Percentiles rank a stretch among this genome's conserved stretches.
Evolutionary conservation across 371 early-diverging fungal genomes (phyloP).

Genomic region (Mortierella sp.): DNA sequence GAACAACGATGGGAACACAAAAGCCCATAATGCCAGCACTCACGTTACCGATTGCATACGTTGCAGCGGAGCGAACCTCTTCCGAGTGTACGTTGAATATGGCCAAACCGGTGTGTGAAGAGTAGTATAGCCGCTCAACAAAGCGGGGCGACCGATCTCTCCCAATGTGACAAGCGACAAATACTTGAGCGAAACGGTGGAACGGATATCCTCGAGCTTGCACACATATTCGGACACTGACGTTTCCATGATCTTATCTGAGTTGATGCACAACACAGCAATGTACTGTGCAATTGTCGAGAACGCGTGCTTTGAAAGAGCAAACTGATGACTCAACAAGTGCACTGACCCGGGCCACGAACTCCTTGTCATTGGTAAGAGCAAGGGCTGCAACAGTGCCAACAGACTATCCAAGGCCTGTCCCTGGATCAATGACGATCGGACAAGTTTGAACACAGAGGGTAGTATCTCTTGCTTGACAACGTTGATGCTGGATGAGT

Average conservation of each 20-base stretch:
- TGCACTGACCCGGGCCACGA: slow-evolving; percentile 57
- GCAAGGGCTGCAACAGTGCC: slow-evolving; percentile 63
- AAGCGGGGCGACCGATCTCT: slow-evolving; percentile 82
- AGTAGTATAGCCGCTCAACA: slow-evolving; percentile 36
- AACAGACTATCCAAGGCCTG: slow-evolving; percentile 67
- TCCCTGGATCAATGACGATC: slow-evolving; percentile 72
- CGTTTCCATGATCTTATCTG: slow-evolving; percentile 56
- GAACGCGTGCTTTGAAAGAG: slow-evolving; percentile 66
- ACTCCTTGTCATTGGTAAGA: slow-evolving; percentile 64
- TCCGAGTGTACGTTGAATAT: slow-evolving; percentile 79
- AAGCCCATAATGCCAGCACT: slow-evolving; percentile 76
- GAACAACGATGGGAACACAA: slow-evolving; percentile 78
- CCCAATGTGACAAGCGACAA: slow-evolving; percentile 78
- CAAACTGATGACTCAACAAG: slow-evolving; percentile 61
- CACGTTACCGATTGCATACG: slow-evolving; percentile 85
- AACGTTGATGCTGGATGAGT: slow-evolving; percentile 57
- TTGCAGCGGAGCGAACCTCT: slow-evolving; percentile 87
- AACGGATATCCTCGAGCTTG: slow-evolving; percentile 56
- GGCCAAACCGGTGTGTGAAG: slow-evolving; percentile 68
- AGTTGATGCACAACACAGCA: slow-evolving; percentile 71
- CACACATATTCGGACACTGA: slow-evolving; percentile 62
- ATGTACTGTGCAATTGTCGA: slow-evolving; percentile 84
- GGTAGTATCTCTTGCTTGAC: slow-evolving; percentile 67
- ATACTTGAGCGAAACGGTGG: slow-evolving; percentile 70
- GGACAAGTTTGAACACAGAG: slow-evolving; percentile 65